Conservation (phyloP, 1,284 basidiomycete genomes). For the Rhodotorula sp. region DNA sequence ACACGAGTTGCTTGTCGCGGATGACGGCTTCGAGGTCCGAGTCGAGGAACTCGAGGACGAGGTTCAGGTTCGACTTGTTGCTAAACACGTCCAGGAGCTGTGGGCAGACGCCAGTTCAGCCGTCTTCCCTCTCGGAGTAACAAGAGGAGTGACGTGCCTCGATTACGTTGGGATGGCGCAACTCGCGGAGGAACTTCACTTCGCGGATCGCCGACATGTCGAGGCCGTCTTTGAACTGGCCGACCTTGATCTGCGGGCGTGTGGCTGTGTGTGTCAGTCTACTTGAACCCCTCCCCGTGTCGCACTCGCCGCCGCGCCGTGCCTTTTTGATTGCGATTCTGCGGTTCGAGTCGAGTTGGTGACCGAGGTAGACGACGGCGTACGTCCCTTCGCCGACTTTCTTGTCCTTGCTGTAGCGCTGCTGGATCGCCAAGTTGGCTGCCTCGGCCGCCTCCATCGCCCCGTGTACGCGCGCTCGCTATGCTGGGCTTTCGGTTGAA, state of each 20-base stretch:
- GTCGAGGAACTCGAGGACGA: slow-evolving; percentile 95
- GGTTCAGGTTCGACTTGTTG: slow-evolving; percentile 90
- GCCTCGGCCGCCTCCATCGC: slow-evolving; percentile 43
- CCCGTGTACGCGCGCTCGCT: too few species aligned
- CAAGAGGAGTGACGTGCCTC: slow-evolving; percentile 57
- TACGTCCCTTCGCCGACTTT: slow-evolving; percentile 85
- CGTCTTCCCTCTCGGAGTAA: too few species aligned
- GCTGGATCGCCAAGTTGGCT: slow-evolving; percentile 38
- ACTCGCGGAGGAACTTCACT: slow-evolving; percentile 92
- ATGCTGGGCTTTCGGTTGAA: neutral
- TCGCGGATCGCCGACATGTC: slow-evolving; percentile 99
- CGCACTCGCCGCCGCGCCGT: slow-evolving; percentile 5
- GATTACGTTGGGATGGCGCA: slow-evolving; percentile 93
- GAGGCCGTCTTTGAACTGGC: slow-evolving; percentile 94
- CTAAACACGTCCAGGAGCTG: slow-evolving; percentile 97
- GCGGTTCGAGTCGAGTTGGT: slow-evolving; percentile 64
- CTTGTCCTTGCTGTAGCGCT: slow-evolving; percentile 43
- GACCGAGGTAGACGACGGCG: slow-evolving; percentile 92
- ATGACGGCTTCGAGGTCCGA: slow-evolving; percentile 98
- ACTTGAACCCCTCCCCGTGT: neutral
- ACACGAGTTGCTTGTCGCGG: slow-evolving; percentile 85
- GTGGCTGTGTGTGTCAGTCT: neutral
- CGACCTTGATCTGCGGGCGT: slow-evolving; percentile 69
- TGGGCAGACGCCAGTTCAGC: neutral
- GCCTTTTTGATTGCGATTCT: slow-evolving; percentile 94